Base-by-base conservation (phyloP, 2,329 filamentous ascomycete genomes). In the Sclerotinia sclerotiorum region DNA sequence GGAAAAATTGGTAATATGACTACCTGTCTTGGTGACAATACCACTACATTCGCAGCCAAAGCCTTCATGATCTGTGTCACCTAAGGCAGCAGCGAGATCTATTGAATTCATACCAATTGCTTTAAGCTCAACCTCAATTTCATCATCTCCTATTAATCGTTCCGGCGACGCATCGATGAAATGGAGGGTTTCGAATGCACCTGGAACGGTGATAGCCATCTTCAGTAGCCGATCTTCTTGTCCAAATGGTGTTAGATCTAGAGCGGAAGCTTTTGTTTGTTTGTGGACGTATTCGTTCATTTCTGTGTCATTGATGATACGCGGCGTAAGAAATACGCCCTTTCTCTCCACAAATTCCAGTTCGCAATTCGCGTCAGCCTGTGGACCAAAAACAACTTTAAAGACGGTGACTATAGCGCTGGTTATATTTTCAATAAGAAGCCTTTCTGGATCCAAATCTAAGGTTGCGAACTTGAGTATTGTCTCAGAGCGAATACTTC, bases 11-110 rank as follows among this genome's bases (percentile, higher is more conserved):
- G 51, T 55, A 24, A 57, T 74, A 19, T 73, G 73, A 19, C 69
- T 72, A 15, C 79, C 79, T 27, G 77, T 70, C 11, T 70, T 72
- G 8, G 72, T 74, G 8, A 80, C 70, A 39, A 79, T 62, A 55
- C 79, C 79, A 71, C 75, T 77, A 64, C 74, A 79, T 65, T 81
- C 79, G 13, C 74, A 69, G 21, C 79, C 79, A 51, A 80, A 73
- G n/a, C 74, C 70, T 0, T 70, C 62, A n/a, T 72, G 71, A 17
- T 73, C 70, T 17, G 77, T 55, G 49, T 79, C 76, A 2, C 79
- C 79, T 70, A 76, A 76, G 5, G 75, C 72, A 3, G 74, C 69
- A 21, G 73, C 65, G 24, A 80, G 70, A 69, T 80, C 79, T 70
- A 72, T 48, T 70, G 68, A 60, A 49, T 75, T 75, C 68, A 76